Base-by-base conservation (phyloP, 148 eudicot genomes). In the Rhododendron kiyosumense region DNA sequence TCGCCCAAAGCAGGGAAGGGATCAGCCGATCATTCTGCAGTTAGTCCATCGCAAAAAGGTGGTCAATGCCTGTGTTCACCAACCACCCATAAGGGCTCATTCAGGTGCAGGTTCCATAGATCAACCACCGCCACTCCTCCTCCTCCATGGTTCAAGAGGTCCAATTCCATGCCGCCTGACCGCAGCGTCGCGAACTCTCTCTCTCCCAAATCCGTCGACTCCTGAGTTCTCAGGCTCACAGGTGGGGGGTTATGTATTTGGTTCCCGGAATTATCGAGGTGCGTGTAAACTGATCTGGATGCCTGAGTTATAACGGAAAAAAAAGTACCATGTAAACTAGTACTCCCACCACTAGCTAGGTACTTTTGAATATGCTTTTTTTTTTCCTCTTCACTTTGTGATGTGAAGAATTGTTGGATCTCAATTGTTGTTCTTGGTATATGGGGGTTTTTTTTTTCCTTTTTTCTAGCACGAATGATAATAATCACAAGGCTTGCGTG, bases 51-150 rank as follows among this genome's bases (percentile, higher is more conserved):
- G 32, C 73, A 49, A n/a, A 82, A 69, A 22, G 85, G 61, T 74
- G 81, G 74, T 54, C 84, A 81, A 36, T 86, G 87, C 78, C 57
- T 86, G 54, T 86, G 87, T 63, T 86, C 87, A 81, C 87, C 87
- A 54, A 86, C 87, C 57, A 86, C 87, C 59, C 87, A 86, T 32
- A 84, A 86, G 81, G 87, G 87, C 48, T 86, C 87, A 17, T 86
- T 86, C 73, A 86, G 87, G 87, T 86, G 87, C 87, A 81, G 87
- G 79, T 74, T 86, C 57, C 87, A 86, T 5, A 73, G 87, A 69
- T 61, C 87, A 12, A 74, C 24, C 7, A 46, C 87, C 17, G 1
- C 73, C 17, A 30, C 20, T 14, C 5, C 75, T 69, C 32, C 76
- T 71, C 36, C 38, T 81, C 74, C 73, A 30, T 52, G 81, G 87